These are phyloP conservation scores for Pulveroboletus sp. DNA, from an alignment of 768 basidiomycete species.

Conservation along the genomic window DNA sequence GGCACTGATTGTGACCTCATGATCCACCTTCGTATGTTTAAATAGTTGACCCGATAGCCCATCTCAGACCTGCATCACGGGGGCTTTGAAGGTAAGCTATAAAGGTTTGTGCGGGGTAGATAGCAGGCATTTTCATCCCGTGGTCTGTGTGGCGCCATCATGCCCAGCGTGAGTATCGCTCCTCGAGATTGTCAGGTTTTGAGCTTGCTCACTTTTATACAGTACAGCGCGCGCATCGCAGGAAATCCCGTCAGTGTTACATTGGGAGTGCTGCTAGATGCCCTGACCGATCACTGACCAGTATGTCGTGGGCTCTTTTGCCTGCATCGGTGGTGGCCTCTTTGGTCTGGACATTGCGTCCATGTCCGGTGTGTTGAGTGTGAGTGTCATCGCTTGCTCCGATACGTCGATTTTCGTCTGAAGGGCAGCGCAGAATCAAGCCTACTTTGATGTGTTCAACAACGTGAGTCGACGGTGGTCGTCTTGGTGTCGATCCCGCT, in stretches of 20 bases:
- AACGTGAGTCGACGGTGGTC: conserved; percentile 11
- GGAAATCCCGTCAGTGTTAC: conserved; percentile 46
- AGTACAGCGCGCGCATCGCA: conserved; percentile 57
- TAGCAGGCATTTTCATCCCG: not conserved
- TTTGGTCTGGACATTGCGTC: conserved; percentile 82
- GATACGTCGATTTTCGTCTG: not conserved
- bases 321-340: conserved; percentile 76
- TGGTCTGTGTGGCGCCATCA: conserved; percentile 5
- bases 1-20: not conserved
- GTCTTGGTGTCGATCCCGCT: not conserved
- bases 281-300: conserved; percentile 29
- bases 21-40: too few species aligned
- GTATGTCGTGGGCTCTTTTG: conserved; percentile 78
- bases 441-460: conserved; percentile 26
- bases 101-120: conserved; percentile 3
- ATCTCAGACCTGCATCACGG: not conserved
- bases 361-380: conserved; percentile 71
- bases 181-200: not conserved
- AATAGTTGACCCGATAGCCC: too few species aligned
- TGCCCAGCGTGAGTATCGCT: conserved; percentile 25
- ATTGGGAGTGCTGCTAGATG: not conserved
- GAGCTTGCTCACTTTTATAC: conserved; percentile 3
- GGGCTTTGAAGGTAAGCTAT: conserved; percentile 3
- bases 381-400: conserved; percentile 22
- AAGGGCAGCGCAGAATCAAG: conserved; percentile 22